A percentile compares a stretch with the other conserved stretches of the same genome.
Evolutionary conservation across 1,284 basidiomycete genomes (phyloP).

Genomic region (Cryptococcus sp.): DNA sequence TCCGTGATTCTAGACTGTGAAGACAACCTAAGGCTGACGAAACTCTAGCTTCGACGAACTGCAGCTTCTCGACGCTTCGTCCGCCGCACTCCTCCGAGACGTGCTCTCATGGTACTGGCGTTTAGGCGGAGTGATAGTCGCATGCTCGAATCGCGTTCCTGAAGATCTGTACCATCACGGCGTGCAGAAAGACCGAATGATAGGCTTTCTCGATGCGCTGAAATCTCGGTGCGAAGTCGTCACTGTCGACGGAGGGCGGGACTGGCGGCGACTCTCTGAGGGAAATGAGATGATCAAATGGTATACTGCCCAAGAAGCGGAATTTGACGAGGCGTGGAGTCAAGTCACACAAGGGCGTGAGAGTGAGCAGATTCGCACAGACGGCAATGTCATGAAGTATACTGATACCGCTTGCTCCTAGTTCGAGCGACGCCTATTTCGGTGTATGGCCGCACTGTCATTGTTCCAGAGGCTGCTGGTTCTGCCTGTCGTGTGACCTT

Average conservation of each 20-base stretch:
- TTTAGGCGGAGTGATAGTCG: conserved; percentile 67
- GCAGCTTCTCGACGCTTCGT: conserved; percentile 69
- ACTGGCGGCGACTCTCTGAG: conserved; percentile 48
- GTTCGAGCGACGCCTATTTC: conserved; percentile 28
- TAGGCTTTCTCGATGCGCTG: conserved; percentile 65
- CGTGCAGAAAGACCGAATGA: conserved; percentile 65
- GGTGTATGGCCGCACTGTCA: conserved; percentile 60
- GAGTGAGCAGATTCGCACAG: conserved; percentile 24
- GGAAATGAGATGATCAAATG: conserved; percentile 38
- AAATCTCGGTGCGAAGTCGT: conserved; percentile 65
- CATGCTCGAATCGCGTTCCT: conserved; percentile 63
- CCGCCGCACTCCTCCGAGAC: conserved; percentile 66
- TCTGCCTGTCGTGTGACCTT: conserved; percentile 62
- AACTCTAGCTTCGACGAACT: conserved; percentile 64
- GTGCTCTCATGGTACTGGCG: conserved; percentile 75
- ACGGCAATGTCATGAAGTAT: background rate
- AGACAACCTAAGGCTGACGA: no score
- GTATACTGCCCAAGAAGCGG: conserved; percentile 26
- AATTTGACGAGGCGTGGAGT: conserved; percentile 47
- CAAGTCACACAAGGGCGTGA: conserved; percentile 25
- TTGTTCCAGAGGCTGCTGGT: conserved; percentile 57
- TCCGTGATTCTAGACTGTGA: background rate
- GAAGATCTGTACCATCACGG: conserved; percentile 71
- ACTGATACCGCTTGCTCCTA: background rate
- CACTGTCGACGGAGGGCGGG: conserved; percentile 58